Percentiles rank a stretch among this genome's conserved stretches.
These are phyloP conservation scores for Rhododendron kiyosumense DNA, from an alignment of 148 eudicot species.

Conservation along the genomic window DNA sequence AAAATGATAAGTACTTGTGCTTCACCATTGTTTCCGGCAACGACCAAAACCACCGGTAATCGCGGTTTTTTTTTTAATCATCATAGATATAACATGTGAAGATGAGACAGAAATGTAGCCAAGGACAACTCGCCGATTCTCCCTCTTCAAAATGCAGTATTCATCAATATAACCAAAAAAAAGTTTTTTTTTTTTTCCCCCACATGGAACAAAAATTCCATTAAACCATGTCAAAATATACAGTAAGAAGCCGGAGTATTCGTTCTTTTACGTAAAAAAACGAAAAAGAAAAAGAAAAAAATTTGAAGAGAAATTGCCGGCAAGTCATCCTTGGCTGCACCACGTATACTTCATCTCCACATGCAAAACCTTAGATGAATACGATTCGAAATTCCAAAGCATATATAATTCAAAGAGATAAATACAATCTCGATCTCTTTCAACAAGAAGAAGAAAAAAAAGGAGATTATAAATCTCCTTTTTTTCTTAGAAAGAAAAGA, in stretches of 20 bases:
- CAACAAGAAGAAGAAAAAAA: not conserved
- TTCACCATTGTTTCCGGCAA: not conserved
- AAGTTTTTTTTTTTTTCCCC: not conserved
- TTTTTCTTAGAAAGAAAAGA: not conserved
- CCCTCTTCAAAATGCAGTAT: not conserved
- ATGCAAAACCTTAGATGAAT: conserved; percentile 17
- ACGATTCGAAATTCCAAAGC: not conserved
- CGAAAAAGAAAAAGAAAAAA: not conserved
- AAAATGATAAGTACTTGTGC: not conserved
- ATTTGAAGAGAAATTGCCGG: conserved; percentile 1
- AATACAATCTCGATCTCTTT: not conserved
- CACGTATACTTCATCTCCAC: conserved; percentile 6
- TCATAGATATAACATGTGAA: conserved; percentile 30
- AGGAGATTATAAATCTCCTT: not conserved
- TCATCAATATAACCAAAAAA: not conserved
- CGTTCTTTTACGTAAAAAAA: not conserved
- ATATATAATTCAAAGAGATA: not conserved
- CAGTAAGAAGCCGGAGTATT: not conserved
- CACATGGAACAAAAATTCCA: not conserved
- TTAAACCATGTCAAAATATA: not conserved
- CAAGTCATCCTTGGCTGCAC: conserved; percentile 28
- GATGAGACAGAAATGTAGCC: conserved; percentile 29
- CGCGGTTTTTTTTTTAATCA: not conserved
- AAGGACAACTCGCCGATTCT: conserved; percentile 15
- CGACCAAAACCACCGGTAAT: not conserved